Percentiles rank a stretch among this genome's conserved stretches.
Evolutionary conservation across 192 early-diverging fungal genomes (phyloP).

Genomic region (Paraglomus brasilianum): DNA sequence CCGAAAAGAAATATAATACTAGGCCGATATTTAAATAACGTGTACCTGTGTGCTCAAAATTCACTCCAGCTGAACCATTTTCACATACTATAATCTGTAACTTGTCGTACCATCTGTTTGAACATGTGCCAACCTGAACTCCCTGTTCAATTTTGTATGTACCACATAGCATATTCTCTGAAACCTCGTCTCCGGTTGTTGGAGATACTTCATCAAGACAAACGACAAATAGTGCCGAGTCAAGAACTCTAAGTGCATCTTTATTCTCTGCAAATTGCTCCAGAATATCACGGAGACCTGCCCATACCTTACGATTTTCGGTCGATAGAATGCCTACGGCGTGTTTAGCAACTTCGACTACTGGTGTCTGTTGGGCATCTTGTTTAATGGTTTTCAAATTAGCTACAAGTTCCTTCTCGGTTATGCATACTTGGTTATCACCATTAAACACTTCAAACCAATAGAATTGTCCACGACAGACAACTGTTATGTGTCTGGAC

Average conservation of each 20-base stretch:
- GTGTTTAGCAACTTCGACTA: conserved; percentile 54
- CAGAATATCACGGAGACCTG: conserved; percentile 57
- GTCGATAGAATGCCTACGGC: conserved; percentile 71
- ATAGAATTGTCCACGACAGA: conserved; percentile 77
- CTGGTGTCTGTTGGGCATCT: conserved; percentile 47
- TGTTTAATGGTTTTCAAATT: conserved; percentile 62
- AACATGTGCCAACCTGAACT: conserved; percentile 49
- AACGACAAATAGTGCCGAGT: conserved; percentile 73
- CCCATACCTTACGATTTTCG: conserved; percentile 78
- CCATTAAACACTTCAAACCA: conserved; percentile 69
- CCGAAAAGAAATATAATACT: not conserved
- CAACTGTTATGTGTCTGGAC: conserved; percentile 63
- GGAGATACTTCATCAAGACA: conserved; percentile 71
- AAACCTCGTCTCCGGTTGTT: conserved; percentile 36
- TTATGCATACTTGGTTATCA: conserved; percentile 48
- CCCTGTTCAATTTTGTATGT: conserved; percentile 47
- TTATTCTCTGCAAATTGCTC: conserved; percentile 43
- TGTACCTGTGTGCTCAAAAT: conserved; percentile 80
- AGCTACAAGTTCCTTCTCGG: conserved; percentile 64
- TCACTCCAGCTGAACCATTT: conserved; percentile 82
- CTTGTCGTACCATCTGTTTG: conserved; percentile 90
- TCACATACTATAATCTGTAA: conserved; percentile 69
- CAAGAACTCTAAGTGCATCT: conserved; percentile 58
- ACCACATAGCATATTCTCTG: conserved; percentile 51
- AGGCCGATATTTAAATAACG: not conserved